Evolutionary conservation across 129 eudicot species (phyloP), one percentile per base, ranked within the genome.

Genomic region (Artemisia annua): DNA sequence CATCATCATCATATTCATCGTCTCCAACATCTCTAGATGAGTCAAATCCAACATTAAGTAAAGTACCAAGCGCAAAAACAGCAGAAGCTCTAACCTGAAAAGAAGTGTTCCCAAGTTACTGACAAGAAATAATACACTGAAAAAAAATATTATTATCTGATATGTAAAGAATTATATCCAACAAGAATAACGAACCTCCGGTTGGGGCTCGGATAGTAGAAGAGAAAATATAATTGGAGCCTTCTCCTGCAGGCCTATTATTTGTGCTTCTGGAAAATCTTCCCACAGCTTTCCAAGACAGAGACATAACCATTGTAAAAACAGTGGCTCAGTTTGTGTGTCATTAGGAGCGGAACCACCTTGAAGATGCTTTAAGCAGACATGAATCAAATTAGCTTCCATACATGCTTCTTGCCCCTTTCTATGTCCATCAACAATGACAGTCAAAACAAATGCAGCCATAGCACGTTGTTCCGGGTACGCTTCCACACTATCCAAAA

Each of bases 381-480:
- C 96, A 64, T 88, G 85, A 70, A 90, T 65, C 4, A 94, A 65
- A 67, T 79, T 91, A 72, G 96, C 96, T 85, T 94, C 96, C 20
- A 86, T 83, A 78, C 99, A 94, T 43, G 94, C 97, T 76, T 90
- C 97, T 82, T 94, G 99, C 20, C 99, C 99, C 67, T 85, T 89
- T 70, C 89, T 84, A 73, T 90, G 93, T 71, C 97, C 97, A 74
- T 94, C 99, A 60, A 90, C 99, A 84, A 90, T 88, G 62, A 94
- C 99, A 7, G 99, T 96, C 71, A 94, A 82, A 67, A 94, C 99
- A 83, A 94, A 94, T 75, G 99, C 99, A 79, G 99, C 99, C 99
- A 94, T 94, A 14, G 97, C 97, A 26, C 97, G 96, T 80, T 94
- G 99, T 76, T 94, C 99, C 20, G 99, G 99, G 56, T 69, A 94